Percentiles rank a stretch among this genome's conserved stretches.
These are phyloP conservation scores for Prunus fruticosa DNA, from an alignment of 306 rosid genomes.

Conservation along the genomic window DNA sequence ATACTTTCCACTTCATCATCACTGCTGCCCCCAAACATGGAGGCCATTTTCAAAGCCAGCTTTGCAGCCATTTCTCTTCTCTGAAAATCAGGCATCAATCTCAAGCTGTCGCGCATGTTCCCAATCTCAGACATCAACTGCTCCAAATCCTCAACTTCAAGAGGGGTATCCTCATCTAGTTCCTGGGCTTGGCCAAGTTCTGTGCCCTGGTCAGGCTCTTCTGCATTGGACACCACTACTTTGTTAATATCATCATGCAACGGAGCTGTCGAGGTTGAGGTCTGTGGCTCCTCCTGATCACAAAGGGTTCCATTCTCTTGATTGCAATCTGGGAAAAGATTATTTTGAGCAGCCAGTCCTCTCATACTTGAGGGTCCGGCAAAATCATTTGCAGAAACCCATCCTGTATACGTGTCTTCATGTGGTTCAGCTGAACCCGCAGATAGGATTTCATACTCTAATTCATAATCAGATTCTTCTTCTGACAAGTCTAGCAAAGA, in stretches of 20 bases:
- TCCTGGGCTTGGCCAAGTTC: slow-evolving; percentile 30
- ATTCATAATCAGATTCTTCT: slow-evolving; percentile 84
- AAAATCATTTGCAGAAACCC: slow-evolving; percentile 52
- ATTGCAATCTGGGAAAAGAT: slow-evolving; percentile 15
- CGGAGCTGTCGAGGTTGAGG: slow-evolving; percentile 36
- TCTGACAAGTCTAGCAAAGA: slow-evolving; percentile 61
- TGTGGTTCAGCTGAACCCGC: slow-evolving; percentile 67
- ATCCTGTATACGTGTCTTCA: slow-evolving; percentile 59
- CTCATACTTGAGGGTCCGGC: slow-evolving; percentile 32
- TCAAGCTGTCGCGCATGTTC: slow-evolving; percentile 66
- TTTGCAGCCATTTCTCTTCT: slow-evolving; percentile 89
- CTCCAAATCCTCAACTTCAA: slow-evolving; percentile 77
- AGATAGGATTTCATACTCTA: slow-evolving; percentile 70
- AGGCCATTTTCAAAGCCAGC: slow-evolving; percentile 81
- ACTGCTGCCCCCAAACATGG: slow-evolving; percentile 73
- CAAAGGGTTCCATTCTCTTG: slow-evolving; percentile 27
- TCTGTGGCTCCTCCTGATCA: slow-evolving; percentile 25
- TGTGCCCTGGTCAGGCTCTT: slow-evolving; percentile 21
- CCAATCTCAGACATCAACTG: slow-evolving; percentile 89
- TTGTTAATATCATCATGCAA: slow-evolving; percentile 30
- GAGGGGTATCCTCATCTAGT: slow-evolving; percentile 22
- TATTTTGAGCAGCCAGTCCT: slow-evolving; percentile 25
- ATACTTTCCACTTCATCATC: slow-evolving; percentile 60
- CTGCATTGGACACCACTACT: slow-evolving; percentile 18
- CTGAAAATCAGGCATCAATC: slow-evolving; percentile 92